Evolutionary conservation across 2,329 filamentous ascomycete genomes (phyloP).

Genomic region (Colletotrichum caudatum): DNA sequence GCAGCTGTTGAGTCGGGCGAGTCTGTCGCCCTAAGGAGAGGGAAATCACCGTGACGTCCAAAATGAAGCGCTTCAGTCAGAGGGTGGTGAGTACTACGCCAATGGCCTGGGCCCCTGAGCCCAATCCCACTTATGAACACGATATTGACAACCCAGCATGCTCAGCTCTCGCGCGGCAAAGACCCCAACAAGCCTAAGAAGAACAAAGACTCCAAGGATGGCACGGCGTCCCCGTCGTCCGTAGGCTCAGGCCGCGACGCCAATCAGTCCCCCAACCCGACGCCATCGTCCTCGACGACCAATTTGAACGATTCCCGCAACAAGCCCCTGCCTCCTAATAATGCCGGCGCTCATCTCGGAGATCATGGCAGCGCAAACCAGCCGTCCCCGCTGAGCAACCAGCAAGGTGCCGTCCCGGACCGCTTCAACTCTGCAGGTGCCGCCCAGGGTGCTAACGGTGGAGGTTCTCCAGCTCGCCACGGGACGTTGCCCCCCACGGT

Average conservation of each 20-base stretch:
- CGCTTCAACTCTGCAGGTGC: conserved; percentile 55
- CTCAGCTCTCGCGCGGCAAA: conserved; percentile 91
- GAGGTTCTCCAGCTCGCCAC: conserved; percentile 72
- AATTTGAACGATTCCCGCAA: conserved; percentile 87
- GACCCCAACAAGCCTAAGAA: conserved; percentile 86
- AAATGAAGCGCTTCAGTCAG: conserved; percentile 98
- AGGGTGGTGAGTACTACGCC: conserved; percentile 81
- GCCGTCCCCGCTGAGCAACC: conserved; percentile 52
- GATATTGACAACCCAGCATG: conserved; percentile 63
- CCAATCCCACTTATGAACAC: conserved; percentile 36
- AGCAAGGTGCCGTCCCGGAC: conserved; percentile 54
- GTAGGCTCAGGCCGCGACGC: conserved; percentile 62
- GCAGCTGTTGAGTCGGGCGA: conserved; percentile 37
- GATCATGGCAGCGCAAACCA: conserved; percentile 58
- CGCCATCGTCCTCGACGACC: conserved; percentile 90
- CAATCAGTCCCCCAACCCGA: conserved; percentile 73
- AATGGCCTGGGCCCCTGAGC: conserved; percentile 29
- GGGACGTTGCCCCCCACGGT: conserved; percentile 84
- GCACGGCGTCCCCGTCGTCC: conserved; percentile 83
- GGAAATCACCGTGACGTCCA: conserved; percentile 54
- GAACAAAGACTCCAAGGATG: conserved; percentile 79
- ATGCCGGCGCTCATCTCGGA: conserved; percentile 55
- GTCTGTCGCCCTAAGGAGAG: conserved; percentile 38
- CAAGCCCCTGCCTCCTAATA: conserved; percentile 78
- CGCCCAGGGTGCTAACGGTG: conserved; percentile 56